Conservation (phyloP, 495 filamentous ascomycete genomes). For the Articulospora tetracladia region DNA sequence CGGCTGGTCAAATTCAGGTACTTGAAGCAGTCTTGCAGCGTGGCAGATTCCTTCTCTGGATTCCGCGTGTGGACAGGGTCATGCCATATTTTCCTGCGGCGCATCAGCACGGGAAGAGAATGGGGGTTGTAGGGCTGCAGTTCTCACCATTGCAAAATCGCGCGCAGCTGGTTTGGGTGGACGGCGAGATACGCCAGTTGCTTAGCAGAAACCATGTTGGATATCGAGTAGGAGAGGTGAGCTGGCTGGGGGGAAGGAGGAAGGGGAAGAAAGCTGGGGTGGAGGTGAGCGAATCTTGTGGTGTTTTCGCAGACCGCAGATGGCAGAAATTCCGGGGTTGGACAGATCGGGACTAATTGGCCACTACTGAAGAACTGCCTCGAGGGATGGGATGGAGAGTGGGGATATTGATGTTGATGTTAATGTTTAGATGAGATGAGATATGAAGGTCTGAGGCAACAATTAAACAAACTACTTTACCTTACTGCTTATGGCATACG, state of each 20-base stretch:
- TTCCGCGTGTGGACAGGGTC: conserved; percentile 85
- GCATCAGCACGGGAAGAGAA: conserved; percentile 2
- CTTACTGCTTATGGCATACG: too few relatives aligned
- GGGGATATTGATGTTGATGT: too few relatives aligned
- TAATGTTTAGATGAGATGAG: too few relatives aligned
- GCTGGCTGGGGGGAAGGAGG: neutral
- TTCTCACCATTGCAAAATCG: conserved; percentile 86
- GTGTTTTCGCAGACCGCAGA: too few relatives aligned
- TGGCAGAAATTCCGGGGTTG: too few relatives aligned
- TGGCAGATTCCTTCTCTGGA: conserved; percentile 64
- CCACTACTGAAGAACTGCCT: too few relatives aligned
- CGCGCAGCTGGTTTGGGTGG: conserved; percentile 74
- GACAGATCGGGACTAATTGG: too few relatives aligned
- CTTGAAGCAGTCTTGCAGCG: conserved; percentile 76
- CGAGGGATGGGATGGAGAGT: too few relatives aligned
- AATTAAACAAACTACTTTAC: too few relatives aligned
- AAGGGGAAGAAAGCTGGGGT: neutral
- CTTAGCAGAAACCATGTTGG: conserved; percentile 36
- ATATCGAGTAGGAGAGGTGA: neutral
- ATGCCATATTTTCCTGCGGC: conserved; percentile 91
- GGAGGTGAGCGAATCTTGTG: neutral
- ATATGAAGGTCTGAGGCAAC: too few relatives aligned
- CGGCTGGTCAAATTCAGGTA: conserved; percentile 86
- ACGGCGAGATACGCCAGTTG: conserved; percentile 70
- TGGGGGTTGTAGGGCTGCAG: neutral